Evolutionary conservation across 2,329 filamentous ascomycete genomes (phyloP).

Genomic region (Botryosphaeria dothidea): DNA sequence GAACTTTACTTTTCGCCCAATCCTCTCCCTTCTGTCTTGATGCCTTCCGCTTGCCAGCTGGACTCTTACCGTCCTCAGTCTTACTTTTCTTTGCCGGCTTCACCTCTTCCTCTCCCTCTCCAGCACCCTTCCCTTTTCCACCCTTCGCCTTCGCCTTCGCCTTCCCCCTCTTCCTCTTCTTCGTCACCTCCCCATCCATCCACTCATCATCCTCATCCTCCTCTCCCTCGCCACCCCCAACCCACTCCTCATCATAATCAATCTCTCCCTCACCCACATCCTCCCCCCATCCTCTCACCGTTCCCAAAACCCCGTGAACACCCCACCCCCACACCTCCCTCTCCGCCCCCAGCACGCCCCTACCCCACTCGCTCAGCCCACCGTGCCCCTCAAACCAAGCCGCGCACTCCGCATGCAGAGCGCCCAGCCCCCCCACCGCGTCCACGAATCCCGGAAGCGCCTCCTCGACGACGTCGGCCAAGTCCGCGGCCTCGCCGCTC

Average conservation of each 20-base stretch:
- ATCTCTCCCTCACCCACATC: not conserved
- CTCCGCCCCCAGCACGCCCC: not conserved
- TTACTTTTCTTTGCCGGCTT: not conserved
- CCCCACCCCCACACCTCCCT: not conserved
- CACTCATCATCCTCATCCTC: not conserved
- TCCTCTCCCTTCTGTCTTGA: not conserved
- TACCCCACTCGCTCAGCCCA: not conserved
- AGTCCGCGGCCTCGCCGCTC: not conserved
- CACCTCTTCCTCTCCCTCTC: not conserved
- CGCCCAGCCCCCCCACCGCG: not conserved
- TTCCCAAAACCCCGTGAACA: not conserved
- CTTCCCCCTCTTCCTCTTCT: not conserved
- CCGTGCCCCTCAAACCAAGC: not conserved
- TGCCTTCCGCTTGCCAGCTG: not conserved
- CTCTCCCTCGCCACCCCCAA: not conserved
- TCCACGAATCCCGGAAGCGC: not conserved
- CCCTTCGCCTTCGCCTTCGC: not conserved
- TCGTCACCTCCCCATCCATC: not conserved
- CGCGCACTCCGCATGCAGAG: not conserved
- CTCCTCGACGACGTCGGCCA: not conserved
- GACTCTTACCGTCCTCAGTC: not conserved
- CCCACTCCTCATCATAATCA: too few species aligned
- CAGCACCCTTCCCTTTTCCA: too few species aligned
- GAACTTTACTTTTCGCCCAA: not conserved
- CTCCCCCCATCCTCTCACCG: not conserved